Conservation (phyloP, 2,329 filamentous ascomycete species). For the Reticulascus tulasneorum region DNA sequence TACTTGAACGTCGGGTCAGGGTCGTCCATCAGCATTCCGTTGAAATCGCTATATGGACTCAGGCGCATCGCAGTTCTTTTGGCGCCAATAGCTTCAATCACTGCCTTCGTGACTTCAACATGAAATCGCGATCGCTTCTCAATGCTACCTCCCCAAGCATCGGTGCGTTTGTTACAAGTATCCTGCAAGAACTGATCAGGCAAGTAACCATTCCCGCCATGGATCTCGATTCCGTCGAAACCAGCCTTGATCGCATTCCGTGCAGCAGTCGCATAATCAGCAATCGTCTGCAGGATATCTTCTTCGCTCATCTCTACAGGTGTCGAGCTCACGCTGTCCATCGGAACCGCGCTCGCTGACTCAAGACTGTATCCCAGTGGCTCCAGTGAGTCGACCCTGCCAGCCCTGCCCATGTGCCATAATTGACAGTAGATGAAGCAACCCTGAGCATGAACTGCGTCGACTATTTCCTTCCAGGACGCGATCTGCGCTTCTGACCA, state of each 20-base stretch:
- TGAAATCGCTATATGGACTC: constrained; percentile 53
- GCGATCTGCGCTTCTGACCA: constrained; percentile 52
- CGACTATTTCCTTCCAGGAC: constrained; percentile 57
- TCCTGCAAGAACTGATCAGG: constrained; percentile 59
- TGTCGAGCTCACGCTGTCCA: constrained; percentile 44
- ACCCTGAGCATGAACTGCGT: constrained; percentile 59
- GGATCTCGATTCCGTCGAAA: constrained; percentile 65
- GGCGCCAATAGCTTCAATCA: constrained; percentile 40
- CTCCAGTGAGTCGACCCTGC: constrained; percentile 22
- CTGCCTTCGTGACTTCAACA: constrained; percentile 42
- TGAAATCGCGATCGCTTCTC: constrained; percentile 50
- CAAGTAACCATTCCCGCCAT: constrained; percentile 57
- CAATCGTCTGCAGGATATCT: constrained; percentile 63
- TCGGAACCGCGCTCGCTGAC: constrained; percentile 35
- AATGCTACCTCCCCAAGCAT: constrained; percentile 50
- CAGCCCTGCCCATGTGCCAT: constrained; percentile 59
- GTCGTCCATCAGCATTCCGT: constrained; percentile 57
- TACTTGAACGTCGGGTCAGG: constrained; percentile 56
- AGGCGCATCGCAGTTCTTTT: constrained; percentile 51
- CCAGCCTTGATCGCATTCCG: constrained; percentile 58
- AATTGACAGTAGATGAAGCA: constrained; percentile 61
- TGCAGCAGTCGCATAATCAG: constrained; percentile 52
- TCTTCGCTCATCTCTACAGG: constrained; percentile 62
- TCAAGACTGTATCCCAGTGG: constrained; percentile 46
- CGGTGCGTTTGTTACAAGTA: constrained; percentile 46